These are phyloP conservation scores for Pythium vanterpoolii DNA, from an alignment of 352 stramenopile genomes.

Conservation along the genomic window DNA sequence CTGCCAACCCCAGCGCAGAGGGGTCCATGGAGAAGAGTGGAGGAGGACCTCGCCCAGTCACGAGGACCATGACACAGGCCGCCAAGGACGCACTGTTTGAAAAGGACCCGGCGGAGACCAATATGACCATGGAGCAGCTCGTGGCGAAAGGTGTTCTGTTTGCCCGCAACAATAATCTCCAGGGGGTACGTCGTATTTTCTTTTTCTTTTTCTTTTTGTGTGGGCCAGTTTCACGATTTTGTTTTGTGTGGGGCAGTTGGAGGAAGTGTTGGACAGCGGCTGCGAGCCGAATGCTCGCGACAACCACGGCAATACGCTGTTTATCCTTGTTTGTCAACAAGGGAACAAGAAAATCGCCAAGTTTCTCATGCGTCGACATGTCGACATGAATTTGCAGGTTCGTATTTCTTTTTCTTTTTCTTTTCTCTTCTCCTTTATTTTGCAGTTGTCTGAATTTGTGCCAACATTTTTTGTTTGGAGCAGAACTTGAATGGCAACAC, in stretches of 20 bases:
- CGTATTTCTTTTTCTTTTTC: no score
- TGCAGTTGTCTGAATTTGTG: not conserved
- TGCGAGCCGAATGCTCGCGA: conserved; percentile 90
- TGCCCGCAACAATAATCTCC: conserved; percentile 78
- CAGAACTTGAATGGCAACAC: conserved; percentile 95
- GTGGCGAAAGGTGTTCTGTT: conserved; percentile 56
- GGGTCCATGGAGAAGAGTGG: not conserved
- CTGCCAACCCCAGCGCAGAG: conserved; percentile 3
- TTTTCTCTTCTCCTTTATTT: no score
- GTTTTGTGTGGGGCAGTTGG: conserved; percentile 40
- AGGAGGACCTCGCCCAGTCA: not conserved
- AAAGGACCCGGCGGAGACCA: conserved; percentile 28
- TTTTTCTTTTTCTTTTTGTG: not conserved
- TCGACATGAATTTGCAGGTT: conserved; percentile 91
- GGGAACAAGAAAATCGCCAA: conserved; percentile 95
- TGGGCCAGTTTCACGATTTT: not conserved
- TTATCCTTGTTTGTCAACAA: conserved; percentile 94
- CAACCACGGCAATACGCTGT: conserved; percentile 94
- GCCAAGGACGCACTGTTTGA: conserved; percentile 43
- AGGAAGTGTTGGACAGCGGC: conserved; percentile 86
- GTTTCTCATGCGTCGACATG: conserved; percentile 90
- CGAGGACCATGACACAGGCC: conserved; percentile 10
- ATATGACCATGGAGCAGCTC: conserved; percentile 41
- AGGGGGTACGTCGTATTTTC: conserved; percentile 38
- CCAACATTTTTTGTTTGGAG: not conserved